Evolutionary conservation across 495 filamentous ascomycete genomes (phyloP), one percentile per base, ranked within the genome.

Genomic region (Trypethelium eluteriae): DNA sequence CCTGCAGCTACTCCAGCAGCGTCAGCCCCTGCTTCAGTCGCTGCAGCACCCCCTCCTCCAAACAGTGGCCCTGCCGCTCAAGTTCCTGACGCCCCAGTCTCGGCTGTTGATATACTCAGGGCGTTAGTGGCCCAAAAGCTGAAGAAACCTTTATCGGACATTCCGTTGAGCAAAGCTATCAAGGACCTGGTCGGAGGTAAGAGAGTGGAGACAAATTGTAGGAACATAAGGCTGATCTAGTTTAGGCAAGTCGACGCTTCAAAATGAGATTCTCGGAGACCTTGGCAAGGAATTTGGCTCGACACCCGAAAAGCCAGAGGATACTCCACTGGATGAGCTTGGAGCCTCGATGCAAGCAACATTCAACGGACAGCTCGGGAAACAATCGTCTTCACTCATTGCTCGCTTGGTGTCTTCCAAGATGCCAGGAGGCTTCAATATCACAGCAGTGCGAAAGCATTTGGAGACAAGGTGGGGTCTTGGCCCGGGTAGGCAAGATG

Each of bases 401-500:
- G 93, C 95, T 39, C 86, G 93, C 67, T 81, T 97, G 74, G 93
- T 99, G 38, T 97, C 95, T 3, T 96, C 94, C 4, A 99, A 99
- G 77, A 98, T 99, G 94, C 95, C 94, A 39, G 95, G 93, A 74
- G 94, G 94, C 62, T 99, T 98, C 83, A 99, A 98, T 75, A 98
- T 98, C 74, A 96, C 93, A 70, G 82, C 88, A 2, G 91, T 94
- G 12, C 84, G 93, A 62, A 98, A 99, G 79, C 94, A 98, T 71
- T 76, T 99, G 34, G 92, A 96, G 79, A 93, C 92, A 5, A 82
- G 91, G 74, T 99, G 92, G 92, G 95, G 94, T 41, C 79, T 99
- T 64, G 91, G 82, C 3, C 75, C 88, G 39, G 95, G 95, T 34
- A 83, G 95, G 70, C 94, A 99, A 75, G 95, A 98, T 75, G 92